A percentile compares a stretch with the other conserved stretches of the same genome.
Conservation (phyloP, 768 basidiomycete species). For the Boletus sp. region DNA sequence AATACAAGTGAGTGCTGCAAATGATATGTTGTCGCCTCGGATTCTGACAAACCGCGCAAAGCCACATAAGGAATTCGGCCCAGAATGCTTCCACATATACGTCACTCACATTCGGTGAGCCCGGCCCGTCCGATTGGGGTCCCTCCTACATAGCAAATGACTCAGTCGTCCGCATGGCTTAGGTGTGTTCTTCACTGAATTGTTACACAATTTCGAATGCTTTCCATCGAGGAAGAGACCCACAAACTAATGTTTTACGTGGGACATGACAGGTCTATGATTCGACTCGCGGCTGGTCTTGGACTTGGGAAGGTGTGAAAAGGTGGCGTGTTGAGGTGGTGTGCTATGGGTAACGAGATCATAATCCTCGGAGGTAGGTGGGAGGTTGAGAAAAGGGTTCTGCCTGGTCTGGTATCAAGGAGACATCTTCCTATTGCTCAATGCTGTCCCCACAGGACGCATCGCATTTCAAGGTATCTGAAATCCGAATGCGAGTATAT, state of each 20-base stretch:
- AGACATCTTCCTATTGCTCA: conserved; percentile 86
- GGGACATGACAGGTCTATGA: conserved; percentile 49
- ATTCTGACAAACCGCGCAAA: conserved; percentile 14
- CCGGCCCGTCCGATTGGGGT: neutral
- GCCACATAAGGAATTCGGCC: conserved; percentile 50
- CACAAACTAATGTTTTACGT: conserved; percentile 42
- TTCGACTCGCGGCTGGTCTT: conserved; percentile 37
- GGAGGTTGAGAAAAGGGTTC: conserved; percentile 51
- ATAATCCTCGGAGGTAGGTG: conserved; percentile 43
- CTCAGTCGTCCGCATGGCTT: neutral
- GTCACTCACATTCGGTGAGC: conserved; percentile 42
- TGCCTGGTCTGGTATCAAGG: conserved; percentile 77
- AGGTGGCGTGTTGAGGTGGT: conserved; percentile 44
- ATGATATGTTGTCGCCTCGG: neutral
- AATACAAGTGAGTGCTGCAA: conserved; percentile 42
- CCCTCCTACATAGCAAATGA: neutral
- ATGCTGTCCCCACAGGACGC: conserved; percentile 75
- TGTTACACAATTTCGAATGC: conserved; percentile 38
- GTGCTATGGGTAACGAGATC: conserved; percentile 46
- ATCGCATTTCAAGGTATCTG: conserved; percentile 80
- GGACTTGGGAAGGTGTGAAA: conserved; percentile 34
- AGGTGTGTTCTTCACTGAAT: conserved; percentile 47
- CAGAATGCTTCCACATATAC: conserved; percentile 42
- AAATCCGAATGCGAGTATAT: conserved; percentile 76
- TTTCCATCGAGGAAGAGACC: conserved; percentile 33